A percentile compares a stretch with the other conserved stretches of the same genome.
These are phyloP conservation scores for Lasiodiplodia theobromae DNA, from an alignment of 2,329 filamentous ascomycete genomes.

Conservation along the genomic window DNA sequence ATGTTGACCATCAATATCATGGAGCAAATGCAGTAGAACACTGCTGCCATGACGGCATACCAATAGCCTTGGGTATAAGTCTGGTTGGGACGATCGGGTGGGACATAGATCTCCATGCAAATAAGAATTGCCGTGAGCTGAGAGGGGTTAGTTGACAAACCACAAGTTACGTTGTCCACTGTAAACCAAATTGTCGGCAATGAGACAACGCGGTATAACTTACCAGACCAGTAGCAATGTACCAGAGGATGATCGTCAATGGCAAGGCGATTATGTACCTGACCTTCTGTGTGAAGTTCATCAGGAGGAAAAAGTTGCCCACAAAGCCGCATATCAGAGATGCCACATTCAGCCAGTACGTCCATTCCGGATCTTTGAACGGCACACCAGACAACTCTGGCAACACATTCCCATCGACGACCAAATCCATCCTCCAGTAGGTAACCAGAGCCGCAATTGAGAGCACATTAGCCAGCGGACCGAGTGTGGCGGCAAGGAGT, in stretches of 20 bases:
- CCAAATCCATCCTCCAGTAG: slow-evolving; percentile 72
- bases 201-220: slow-evolving; percentile 36
- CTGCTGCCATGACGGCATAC: slow-evolving; percentile 81
- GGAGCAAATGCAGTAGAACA: slow-evolving; percentile 80
- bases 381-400: slow-evolving; percentile 63
- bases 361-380: slow-evolving; percentile 74
- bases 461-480: slow-evolving; percentile 85
- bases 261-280: slow-evolving; percentile 84
- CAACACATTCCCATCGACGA: slow-evolving; percentile 55
- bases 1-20: slow-evolving; percentile 81
- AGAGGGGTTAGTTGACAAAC: not conserved
- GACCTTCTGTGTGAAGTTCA: slow-evolving; percentile 84
- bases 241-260: slow-evolving; percentile 83
- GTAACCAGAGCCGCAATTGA: slow-evolving; percentile 86
- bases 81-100: slow-evolving; percentile 55
- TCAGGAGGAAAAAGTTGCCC: slow-evolving; percentile 81
- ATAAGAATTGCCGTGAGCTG: slow-evolving; percentile 71
- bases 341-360: slow-evolving; percentile 76
- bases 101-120: slow-evolving; percentile 69
- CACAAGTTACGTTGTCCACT: not conserved
- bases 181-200: not conserved
- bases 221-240: slow-evolving; percentile 65
- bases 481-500: slow-evolving; percentile 82
- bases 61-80: slow-evolving; percentile 83
- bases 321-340: slow-evolving; percentile 78